These are phyloP conservation scores for Carallia pectinifolia DNA, from an alignment of 345 rosid species.

Conservation along the genomic window DNA sequence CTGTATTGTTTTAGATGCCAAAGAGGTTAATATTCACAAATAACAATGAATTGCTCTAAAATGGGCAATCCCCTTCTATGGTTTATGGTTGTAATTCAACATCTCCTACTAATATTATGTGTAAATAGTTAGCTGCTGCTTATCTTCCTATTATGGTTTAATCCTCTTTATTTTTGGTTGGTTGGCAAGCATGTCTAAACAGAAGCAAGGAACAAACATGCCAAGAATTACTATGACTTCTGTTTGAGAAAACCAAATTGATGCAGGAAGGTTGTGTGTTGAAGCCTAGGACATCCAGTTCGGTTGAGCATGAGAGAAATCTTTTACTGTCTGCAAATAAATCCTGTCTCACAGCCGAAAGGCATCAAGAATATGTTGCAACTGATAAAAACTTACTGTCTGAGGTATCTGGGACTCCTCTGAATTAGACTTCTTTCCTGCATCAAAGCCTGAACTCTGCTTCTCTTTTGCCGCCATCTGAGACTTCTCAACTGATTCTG, in stretches of 20 bases:
- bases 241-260: too few relatives aligned
- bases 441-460: slow-evolving; percentile 31
- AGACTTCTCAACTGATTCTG: slow-evolving; percentile 39
- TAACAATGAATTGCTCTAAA: background rate
- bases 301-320: too few relatives aligned
- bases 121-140: too few relatives aligned
- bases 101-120: too few relatives aligned
- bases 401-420: slow-evolving; percentile 28
- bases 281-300: too few relatives aligned
- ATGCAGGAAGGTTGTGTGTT: too few relatives aligned
- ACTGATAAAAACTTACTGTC: background rate
- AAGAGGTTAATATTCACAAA: background rate
- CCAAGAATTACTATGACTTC: too few relatives aligned
- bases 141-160: too few relatives aligned
- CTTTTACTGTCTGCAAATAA: too few relatives aligned
- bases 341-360: background rate
- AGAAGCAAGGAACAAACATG: too few relatives aligned
- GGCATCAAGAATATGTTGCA: background rate
- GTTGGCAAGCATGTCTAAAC: too few relatives aligned
- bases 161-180: background rate
- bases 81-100: too few relatives aligned
- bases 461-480: slow-evolving; percentile 30
- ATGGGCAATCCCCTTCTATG: background rate
- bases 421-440: slow-evolving; percentile 20
- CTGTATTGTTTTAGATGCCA: slow-evolving; percentile 28